These are phyloP conservation scores for Westerdykella sp. DNA, from an alignment of 2,329 filamentous ascomycete genomes.

Conservation along the genomic window DNA sequence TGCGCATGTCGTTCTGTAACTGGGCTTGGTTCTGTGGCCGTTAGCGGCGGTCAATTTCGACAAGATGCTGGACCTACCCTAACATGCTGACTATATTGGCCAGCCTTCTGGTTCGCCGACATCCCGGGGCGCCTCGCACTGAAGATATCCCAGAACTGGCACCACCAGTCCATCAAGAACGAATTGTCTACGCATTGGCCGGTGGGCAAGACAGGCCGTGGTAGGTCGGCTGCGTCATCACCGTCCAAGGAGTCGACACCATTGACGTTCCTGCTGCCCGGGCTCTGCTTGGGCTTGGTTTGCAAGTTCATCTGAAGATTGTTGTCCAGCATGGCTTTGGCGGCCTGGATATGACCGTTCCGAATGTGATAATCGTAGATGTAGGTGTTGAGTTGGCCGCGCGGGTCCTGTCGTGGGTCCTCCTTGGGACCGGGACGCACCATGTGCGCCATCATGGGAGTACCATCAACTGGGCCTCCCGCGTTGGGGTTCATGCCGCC, in stretches of 20 bases:
- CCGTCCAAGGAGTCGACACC: conserved; percentile 69
- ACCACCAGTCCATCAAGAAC: conserved; percentile 97
- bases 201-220: conserved; percentile 61
- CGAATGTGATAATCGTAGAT: conserved; percentile 90
- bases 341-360: conserved; percentile 76
- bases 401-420: conserved; percentile 25
- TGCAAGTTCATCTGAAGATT: conserved; percentile 52
- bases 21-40: conserved; percentile 57
- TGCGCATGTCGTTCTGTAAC: conserved; percentile 57
- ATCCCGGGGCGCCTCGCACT: conserved; percentile 65
- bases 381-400: conserved; percentile 69
- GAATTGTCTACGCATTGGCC: conserved; percentile 61
- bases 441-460: conserved; percentile 61
- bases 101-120: conserved; percentile 38
- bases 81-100: conserved; percentile 73
- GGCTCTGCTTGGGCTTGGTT: conserved; percentile 47
- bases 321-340: conserved; percentile 53
- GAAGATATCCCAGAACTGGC: conserved; percentile 94
- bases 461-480: conserved; percentile 59
- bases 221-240: conserved; percentile 77
- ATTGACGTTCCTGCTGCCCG: conserved; percentile 61
- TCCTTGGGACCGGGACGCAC: conserved; percentile 31
- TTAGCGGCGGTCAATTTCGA: conserved; percentile 9
- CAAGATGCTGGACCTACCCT: conserved; percentile 56
- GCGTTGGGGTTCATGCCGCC: conserved; percentile 56